Base-by-base conservation (phyloP, 2,329 filamentous ascomycete species). In the Xylariales sp. region DNA sequence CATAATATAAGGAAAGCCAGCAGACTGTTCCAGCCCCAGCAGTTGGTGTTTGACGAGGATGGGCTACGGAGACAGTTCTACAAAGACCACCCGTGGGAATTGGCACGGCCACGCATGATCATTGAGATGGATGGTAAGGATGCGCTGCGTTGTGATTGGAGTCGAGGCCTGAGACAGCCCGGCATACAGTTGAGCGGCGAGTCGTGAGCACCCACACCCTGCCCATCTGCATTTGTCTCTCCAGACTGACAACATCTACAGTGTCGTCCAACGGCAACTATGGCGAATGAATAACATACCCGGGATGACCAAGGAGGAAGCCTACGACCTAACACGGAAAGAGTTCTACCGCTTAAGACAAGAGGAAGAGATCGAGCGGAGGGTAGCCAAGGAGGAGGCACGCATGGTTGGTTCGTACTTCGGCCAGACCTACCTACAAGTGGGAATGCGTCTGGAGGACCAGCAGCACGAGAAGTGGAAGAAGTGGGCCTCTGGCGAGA, bases 11-110 rank as follows among this genome's bases (percentile, higher is more conserved):
- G 73, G 60, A 86, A 83, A 61, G 74, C 84, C 21, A 88, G 80
- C 64, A 80, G 82, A 52, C 69, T 95, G 54, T 97, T 90, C 71
- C 80, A 82, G 53, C 93, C 93, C 2, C 78, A 89, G 50, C 67
- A 71, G 44, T 82, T 98, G 49, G 69, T 68, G 40, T 96, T 93
- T 61, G 79, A 85, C 46, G 93, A 98, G 63, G 93, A 98, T 65
- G 65, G 69, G 46, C 72, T 98, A 56, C 83, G 93, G 49, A 73
- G 68, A 51, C 79, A 82, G 20, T 98, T 97, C 69, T 98, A 87
- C 70, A 80, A 76, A 57, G 91, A 98, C 63, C 93, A 98, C 61
- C 93, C 93, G 4, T 98, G 93, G 93, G 93, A 98, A 66, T 70
- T 98, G 58, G 93, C 93, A 14, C 77, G 91, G 48, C 93, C 93